Evolutionary conservation across 2,329 filamentous ascomycete species (phyloP), one percentile per base, ranked within the genome.

Genomic region (Pleoardoris graminearum): DNA sequence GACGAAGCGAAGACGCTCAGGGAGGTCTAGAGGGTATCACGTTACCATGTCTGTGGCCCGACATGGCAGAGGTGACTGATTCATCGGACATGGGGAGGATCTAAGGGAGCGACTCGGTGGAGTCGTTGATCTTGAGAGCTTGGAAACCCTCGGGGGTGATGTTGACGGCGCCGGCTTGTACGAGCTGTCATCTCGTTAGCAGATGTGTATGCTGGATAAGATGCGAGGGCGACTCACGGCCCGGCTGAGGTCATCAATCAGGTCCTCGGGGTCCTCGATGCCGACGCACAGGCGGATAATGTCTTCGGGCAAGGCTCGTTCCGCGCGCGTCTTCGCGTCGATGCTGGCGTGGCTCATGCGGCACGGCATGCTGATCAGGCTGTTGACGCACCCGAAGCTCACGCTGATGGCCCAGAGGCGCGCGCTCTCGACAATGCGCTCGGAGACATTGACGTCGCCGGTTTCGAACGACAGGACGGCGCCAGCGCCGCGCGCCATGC

Each of bases 281-380:
- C 94, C 94, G 38, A 99, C 91, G 69, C 94, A 99, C 50, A 99
- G 76, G 50, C 94, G 84, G 66, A 99, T 97, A 55, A 99, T 88
- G 72, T 99, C 94, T 76, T 99, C 94, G 10, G 94, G 94, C 86
- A 99, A 89, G 60, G 93, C 87, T 59, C 68, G 62, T 60, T 70
- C 69, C 81, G 53, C 55, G 62, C 94, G 82, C 47, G 92, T 97
- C 79, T 96, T 96, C 53, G 91, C 90, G 70, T 97, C 94, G 68
- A 99, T 99, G 71, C 91, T 96, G 33, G 94, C 94, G 76, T 99
- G 94, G 76, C 93, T 97, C 95, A 99, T 99, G 68, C 93, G 91
- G 77, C 94, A 99, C 7, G 94, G 93, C 93, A 99, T 97, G 78
- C 92, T 97, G 75, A 99, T 99, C 73, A 99, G 79, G 71, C 90